Conservation (phyloP, 2,329 filamentous ascomycete genomes). For the Domatiomyces globalis region DNA sequence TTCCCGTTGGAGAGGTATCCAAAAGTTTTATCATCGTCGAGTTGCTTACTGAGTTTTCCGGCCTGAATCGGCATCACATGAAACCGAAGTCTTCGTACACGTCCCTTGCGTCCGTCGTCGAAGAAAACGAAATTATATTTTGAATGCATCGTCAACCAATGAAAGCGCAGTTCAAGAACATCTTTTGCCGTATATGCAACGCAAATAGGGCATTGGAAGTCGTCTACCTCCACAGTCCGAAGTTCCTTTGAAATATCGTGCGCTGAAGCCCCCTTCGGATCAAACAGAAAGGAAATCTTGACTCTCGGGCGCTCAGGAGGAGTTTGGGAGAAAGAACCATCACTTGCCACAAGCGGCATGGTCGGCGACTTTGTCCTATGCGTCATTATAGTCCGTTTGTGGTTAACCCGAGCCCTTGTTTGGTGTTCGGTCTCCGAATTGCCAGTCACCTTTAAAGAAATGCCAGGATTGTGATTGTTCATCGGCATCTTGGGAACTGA, state of each 20-base stretch:
- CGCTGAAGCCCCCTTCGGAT: not conserved
- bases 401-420: not conserved
- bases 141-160: conserved; percentile 12
- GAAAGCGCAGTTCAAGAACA: conserved; percentile 14
- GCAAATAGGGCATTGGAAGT: conserved; percentile 15
- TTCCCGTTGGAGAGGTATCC: conserved; percentile 10
- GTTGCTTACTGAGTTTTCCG: conserved; percentile 2
- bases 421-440: not conserved
- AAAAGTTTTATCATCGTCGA: conserved; percentile 4
- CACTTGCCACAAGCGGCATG: not conserved
- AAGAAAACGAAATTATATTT: conserved; percentile 10
- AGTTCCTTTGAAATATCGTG: not conserved
- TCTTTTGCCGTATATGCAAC: conserved; percentile 3
- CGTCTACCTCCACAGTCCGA: conserved; percentile 4
- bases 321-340: not conserved
- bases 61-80: not conserved
- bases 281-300: conserved; percentile 3
- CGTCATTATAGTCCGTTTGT: not conserved
- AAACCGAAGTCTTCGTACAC: not conserved
- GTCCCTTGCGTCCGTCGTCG: not conserved
- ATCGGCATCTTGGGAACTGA: not conserved
- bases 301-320: not conserved
- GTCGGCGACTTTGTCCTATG: not conserved
- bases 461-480: not conserved
- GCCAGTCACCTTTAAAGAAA: not conserved